phyloP scores from a whole-genome alignment of 768 basidiomycete species.

The Lactifluus piperatus region DNA sequence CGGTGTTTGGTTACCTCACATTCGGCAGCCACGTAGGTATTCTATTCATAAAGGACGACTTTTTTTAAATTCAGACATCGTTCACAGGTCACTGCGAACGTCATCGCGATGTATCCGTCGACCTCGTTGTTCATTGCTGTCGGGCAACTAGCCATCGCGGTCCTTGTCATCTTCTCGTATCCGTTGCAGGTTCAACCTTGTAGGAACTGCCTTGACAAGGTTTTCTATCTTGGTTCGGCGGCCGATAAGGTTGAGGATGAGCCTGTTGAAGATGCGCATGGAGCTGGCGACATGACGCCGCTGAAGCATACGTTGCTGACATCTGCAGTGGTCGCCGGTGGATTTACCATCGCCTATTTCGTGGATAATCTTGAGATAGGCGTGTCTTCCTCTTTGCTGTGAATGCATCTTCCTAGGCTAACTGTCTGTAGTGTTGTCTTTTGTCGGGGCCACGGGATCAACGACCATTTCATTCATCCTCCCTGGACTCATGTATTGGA shows the following conservation, averaged over 20 bases:
- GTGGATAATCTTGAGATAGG: conserved; percentile 73
- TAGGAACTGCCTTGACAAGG: conserved; percentile 84
- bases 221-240: conserved; percentile 45
- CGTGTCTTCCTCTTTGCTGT: conserved; percentile 28
- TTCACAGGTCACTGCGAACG: conserved; percentile 74
- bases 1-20: conserved; percentile 83
- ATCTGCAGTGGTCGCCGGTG: conserved; percentile 47
- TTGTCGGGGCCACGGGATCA: conserved; percentile 94
- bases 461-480: conserved; percentile 96
- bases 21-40: conserved; percentile 72
- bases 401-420: not conserved
- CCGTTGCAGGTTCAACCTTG: conserved; percentile 94
- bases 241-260: conserved; percentile 32
- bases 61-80: not conserved
- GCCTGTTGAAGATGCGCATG: conserved; percentile 39
- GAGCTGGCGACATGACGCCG: conserved; percentile 59
- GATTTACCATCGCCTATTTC: conserved; percentile 70
- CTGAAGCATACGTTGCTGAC: conserved; percentile 67
- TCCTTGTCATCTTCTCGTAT: conserved; percentile 87
- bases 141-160: conserved; percentile 87
- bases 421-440: conserved; percentile 64
- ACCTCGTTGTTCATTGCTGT: conserved; percentile 89
- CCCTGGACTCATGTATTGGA: conserved; percentile 90
- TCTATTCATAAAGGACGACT: not conserved
- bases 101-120: conserved; percentile 90